These are phyloP conservation scores for Neofusicoccum parvum DNA, from an alignment of 2,329 filamentous ascomycete species.

Conservation along the genomic window DNA sequence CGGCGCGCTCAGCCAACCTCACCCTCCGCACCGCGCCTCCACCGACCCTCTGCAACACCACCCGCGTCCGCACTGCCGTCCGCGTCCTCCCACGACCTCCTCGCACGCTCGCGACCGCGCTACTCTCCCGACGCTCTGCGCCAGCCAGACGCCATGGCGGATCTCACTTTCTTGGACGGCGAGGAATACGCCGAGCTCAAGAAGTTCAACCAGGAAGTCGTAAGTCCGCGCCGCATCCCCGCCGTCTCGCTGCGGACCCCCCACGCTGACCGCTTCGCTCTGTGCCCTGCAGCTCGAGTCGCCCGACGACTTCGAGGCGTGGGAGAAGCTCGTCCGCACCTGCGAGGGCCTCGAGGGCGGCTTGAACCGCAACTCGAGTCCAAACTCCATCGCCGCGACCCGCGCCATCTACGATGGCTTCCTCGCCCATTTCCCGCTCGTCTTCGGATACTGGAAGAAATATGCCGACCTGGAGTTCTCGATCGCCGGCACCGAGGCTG, in stretches of 20 bases:
- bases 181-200: conserved; percentile 82
- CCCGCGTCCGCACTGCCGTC: background rate
- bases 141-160: conserved; percentile 17
- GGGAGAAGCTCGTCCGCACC: conserved; percentile 87
- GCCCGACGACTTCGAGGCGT: conserved; percentile 88
- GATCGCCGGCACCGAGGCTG: conserved; percentile 93
- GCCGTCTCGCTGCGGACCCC: background rate
- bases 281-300: conserved; percentile 59
- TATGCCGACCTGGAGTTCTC: conserved; percentile 98
- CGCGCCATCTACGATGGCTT: conserved; percentile 90
- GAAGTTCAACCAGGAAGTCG: conserved; percentile 76
- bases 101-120: background rate
- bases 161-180: conserved; percentile 64
- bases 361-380: conserved; percentile 93
- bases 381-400: conserved; percentile 84
- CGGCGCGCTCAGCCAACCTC: background rate
- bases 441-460: conserved; percentile 99
- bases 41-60: background rate
- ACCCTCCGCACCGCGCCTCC: background rate
- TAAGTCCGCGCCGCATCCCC: conserved; percentile 52
- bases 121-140: background rate
- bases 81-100: background rate
- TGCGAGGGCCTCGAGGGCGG: conserved; percentile 87
- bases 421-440: conserved; percentile 88
- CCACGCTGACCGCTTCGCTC: background rate